Base-by-base conservation (phyloP, 2,329 filamentous ascomycete species). In the Cercospora citrullina region DNA sequence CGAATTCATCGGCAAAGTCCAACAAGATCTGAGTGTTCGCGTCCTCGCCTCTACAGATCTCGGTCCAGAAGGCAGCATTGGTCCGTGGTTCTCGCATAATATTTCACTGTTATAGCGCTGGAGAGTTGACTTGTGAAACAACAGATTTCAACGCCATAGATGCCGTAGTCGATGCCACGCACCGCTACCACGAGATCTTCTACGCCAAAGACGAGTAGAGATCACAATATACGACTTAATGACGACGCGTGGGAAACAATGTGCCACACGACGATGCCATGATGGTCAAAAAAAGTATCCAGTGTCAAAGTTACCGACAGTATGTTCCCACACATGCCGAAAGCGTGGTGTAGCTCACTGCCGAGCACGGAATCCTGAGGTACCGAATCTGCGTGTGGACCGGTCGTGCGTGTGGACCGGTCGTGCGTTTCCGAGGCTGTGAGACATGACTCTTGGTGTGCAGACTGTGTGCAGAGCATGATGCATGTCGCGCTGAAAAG, bases 101-200 rank as follows among this genome's bases (percentile, higher is more conserved):
- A 39, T 30, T 21, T 28, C 48, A 18, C 4, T 16, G 60, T 28
- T 2, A 14, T 16, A 26, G 10, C 5, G 7, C 48, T 31, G 67
- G 23, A 63, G 39, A 36, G 8, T 16, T n/a, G 51, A 58, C 48
- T 42, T 10, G 9, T 7, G 31, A 57, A 30, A 36, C 23, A 12
- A 14, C 72, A 94, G 93, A 97, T 81, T 92, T 91, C 79, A 85
- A 84, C 63, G 86, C 92, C 36, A 90, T 89, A 68, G 89, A 92
- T 66, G 87, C 90, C 0, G 91, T 97, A 3, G 94, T 97, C 16
- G 91, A 97, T 67, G 90, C 89, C 39, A 95, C 93, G 36, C 94
- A 97, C 80, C 87, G 89, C 60, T 88, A 93, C 77, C 91, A 90
- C 76, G 84, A 88, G 69, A 90, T 98, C 62, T 97, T 97, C 78